Percentiles rank a stretch among this genome's conserved stretches.
Evolutionary conservation across 495 filamentous ascomycete species (phyloP).

Genomic region (Pseudomonodictys pantanalensis): DNA sequence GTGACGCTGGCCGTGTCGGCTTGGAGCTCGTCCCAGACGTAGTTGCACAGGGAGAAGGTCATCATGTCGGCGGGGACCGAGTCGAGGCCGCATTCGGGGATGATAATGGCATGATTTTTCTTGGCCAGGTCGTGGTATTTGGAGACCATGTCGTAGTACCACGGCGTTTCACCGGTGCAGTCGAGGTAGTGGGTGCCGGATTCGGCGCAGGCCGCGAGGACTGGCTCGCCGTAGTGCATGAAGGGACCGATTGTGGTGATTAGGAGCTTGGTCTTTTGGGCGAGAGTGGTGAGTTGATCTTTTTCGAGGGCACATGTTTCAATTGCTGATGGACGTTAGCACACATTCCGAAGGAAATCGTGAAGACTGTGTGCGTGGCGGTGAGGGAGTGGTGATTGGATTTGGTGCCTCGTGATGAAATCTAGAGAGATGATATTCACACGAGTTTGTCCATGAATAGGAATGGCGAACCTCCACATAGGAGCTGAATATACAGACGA

Average conservation of each 20-base stretch:
- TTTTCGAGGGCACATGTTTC: slow-evolving; percentile 64
- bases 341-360: slow-evolving; percentile 15
- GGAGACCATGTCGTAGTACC: slow-evolving; percentile 72
- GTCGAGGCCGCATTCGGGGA: slow-evolving; percentile 82
- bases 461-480: not conserved
- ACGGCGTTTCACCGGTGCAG: slow-evolving; percentile 79
- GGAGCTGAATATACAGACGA: not conserved
- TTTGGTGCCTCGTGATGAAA: too few relatives aligned
- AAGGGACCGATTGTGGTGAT: slow-evolving; percentile 89
- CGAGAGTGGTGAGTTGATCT: slow-evolving; percentile 61
- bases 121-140: slow-evolving; percentile 77
- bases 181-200: slow-evolving; percentile 92
- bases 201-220: slow-evolving; percentile 83
- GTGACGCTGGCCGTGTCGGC: slow-evolving; percentile 58
- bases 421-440: too few relatives aligned
- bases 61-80: slow-evolving; percentile 80
- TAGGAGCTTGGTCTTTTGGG: slow-evolving; percentile 70
- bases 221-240: slow-evolving; percentile 69
- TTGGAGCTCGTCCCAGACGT: slow-evolving; percentile 58
- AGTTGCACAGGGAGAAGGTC: slow-evolving; percentile 64
- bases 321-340: slow-evolving; percentile 47
- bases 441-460: too few relatives aligned
- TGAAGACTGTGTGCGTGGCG: not conserved
- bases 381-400: too few relatives aligned
- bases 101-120: slow-evolving; percentile 74